phyloP scores from a whole-genome alignment of 2,329 filamentous ascomycete species.

The Penicillium sp. region DNA sequence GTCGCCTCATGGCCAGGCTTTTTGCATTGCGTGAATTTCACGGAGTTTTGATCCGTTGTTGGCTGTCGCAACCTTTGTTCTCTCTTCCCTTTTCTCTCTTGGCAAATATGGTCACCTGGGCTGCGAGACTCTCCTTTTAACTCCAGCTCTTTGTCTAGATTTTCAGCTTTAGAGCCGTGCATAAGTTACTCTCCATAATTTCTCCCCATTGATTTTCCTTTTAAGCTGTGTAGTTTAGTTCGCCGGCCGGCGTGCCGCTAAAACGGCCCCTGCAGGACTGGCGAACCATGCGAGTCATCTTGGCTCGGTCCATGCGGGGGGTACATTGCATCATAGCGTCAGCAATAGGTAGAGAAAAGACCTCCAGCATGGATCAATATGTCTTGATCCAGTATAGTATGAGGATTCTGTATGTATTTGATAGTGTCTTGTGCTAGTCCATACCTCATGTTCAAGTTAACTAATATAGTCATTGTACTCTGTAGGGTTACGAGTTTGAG shows the following conservation, averaged over 20 bases:
- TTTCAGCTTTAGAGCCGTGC: conserved; percentile 22
- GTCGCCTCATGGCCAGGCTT: conserved; percentile 19
- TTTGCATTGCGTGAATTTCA: conserved; percentile 29
- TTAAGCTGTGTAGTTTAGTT: background rate
- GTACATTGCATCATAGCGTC: conserved; percentile 14
- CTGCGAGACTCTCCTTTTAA: conserved; percentile 10
- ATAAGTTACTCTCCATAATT: conserved; percentile 21
- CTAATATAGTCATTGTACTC: no score
- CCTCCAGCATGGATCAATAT: no score
- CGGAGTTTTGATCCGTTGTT: conserved; percentile 21
- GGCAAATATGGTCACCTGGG: conserved; percentile 24
- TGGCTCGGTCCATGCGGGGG: conserved; percentile 25
- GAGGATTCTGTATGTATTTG: no score
- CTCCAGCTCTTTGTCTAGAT: conserved; percentile 23
- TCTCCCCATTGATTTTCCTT: background rate
- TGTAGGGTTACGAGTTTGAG: no score
- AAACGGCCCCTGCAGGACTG: background rate
- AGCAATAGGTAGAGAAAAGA: background rate
- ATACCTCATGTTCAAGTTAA: no score
- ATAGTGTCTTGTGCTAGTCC: no score
- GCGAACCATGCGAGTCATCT: conserved; percentile 22
- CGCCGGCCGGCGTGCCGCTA: background rate
- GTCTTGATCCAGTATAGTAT: no score
- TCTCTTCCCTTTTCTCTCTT: conserved; percentile 13
- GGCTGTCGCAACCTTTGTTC: conserved; percentile 18